Evolutionary conservation across 2,329 filamentous ascomycete species (phyloP), one percentile per base, ranked within the genome.

Genomic region (Orbilia quercus): DNA sequence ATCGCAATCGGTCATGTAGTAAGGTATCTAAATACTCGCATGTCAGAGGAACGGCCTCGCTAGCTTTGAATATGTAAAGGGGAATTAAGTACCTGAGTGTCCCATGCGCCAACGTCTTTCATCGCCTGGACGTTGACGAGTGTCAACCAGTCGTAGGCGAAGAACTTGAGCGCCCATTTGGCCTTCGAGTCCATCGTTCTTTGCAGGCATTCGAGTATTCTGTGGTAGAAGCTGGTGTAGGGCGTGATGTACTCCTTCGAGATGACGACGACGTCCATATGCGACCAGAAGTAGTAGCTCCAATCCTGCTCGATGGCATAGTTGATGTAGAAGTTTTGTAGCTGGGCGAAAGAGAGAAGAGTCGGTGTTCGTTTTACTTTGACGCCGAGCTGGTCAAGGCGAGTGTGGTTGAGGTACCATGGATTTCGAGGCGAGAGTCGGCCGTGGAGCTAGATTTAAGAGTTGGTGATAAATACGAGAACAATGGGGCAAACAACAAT

Each of bases 1-100:
- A 77, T 87, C 85, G 78, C 85, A 87, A 76, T 88, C 85, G 34
- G 83, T 85, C 71, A 83, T 81, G 77, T 87, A 87, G 76, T 84
- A 88, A 0, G 85, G 84, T 42, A 72, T 72, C 67, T 72, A 38
- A 22, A 18, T n/a, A n/a, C n/a, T n/a, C n/a, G n/a, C n/a, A n/a
- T n/a, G n/a, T n/a, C n/a, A n/a, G n/a, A n/a, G n/a, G n/a, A n/a
- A n/a, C n/a, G n/a, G n/a, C n/a, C n/a, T n/a, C n/a, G n/a, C n/a
- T n/a, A n/a, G n/a, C n/a, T n/a, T n/a, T n/a, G n/a, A n/a, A n/a
- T n/a, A n/a, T n/a, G n/a, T n/a, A n/a, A n/a, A n/a, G n/a, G 28
- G 28, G 28, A 5, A 9, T 31, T 9, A 31, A 31, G 9, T 12
- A 88, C 87, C 66, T 84, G 79, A 0, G 84, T 83, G 76, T 88